Conservation (phyloP, 2,329 filamentous ascomycete genomes). For the Nectriaceae sp. region DNA sequence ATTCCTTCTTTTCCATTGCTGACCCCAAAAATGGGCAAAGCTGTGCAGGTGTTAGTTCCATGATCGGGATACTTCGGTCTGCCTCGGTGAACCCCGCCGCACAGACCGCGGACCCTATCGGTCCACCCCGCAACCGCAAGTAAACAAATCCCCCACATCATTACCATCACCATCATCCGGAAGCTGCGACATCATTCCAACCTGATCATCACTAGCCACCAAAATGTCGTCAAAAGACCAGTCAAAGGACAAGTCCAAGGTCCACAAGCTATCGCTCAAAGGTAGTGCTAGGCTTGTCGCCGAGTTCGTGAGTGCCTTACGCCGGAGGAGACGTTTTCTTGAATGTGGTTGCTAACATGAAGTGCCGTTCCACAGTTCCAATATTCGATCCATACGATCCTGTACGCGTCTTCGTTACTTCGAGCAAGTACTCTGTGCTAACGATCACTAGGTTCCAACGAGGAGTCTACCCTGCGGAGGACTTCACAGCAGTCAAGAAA, state of each 20-base stretch:
- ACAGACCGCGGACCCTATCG: conserved; percentile 21
- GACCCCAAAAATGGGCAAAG: no score
- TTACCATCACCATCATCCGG: not conserved
- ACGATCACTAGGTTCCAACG: conserved; percentile 72
- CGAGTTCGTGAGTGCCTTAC: conserved; percentile 86
- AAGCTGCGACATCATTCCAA: not conserved
- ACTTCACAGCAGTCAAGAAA: conserved; percentile 98
- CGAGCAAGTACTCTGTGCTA: conserved; percentile 5
- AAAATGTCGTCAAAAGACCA: conserved; percentile 33
- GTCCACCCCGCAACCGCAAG: conserved; percentile 30
- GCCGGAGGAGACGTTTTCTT: not conserved
- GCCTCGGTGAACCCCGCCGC: conserved; percentile 27
- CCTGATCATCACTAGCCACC: not conserved
- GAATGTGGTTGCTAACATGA: conserved; percentile 18
- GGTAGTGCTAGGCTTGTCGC: conserved; percentile 84
- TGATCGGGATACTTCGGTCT: conserved; percentile 14
- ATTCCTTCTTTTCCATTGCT: no score
- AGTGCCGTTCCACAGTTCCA: no score
- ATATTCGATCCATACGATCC: conserved; percentile 96
- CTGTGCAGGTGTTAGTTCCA: no score
- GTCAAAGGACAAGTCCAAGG: conserved; percentile 76
- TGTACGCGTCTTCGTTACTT: conserved; percentile 55
- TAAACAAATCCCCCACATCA: conserved; percentile 21
- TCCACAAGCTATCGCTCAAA: conserved; percentile 91
- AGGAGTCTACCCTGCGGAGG: conserved; percentile 86